Conservation (phyloP, 495 filamentous ascomycete species). For the Talaromyces borbonicus region DNA sequence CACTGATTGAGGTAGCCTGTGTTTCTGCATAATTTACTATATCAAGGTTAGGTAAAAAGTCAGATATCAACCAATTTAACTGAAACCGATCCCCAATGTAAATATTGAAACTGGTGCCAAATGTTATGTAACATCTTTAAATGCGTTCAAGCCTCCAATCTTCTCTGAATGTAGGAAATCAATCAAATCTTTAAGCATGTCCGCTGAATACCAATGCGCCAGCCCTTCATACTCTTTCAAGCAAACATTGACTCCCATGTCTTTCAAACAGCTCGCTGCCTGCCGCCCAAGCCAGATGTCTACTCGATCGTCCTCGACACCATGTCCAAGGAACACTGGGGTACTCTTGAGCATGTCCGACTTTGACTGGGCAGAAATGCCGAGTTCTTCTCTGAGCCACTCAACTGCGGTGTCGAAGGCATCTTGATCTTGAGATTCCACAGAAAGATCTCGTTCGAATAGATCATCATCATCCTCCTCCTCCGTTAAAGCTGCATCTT, state of each 20-base stretch:
- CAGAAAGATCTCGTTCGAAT: conserved; percentile 12
- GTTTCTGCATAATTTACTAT: too few species aligned
- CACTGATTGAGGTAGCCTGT: too few species aligned
- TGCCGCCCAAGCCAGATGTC: conserved; percentile 25
- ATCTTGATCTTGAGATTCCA: conserved; percentile 11
- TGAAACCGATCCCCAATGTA: too few species aligned
- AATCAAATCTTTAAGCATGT: conserved; percentile 11
- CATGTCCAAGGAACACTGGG: conserved; percentile 42
- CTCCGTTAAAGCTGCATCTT: conserved; percentile 15
- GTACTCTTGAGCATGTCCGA: conserved; percentile 7
- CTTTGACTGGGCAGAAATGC: neutral
- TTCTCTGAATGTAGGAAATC: neutral
- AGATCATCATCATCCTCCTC: conserved; percentile 12
- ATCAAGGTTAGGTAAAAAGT: too few species aligned
- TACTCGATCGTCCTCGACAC: conserved; percentile 36
- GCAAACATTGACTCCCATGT: conserved; percentile 27
- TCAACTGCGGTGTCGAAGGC: neutral
- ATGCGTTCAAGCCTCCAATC: too few species aligned
- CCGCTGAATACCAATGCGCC: conserved; percentile 42
- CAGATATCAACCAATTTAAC: too few species aligned
- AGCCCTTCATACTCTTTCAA: conserved; percentile 38
- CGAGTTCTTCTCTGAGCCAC: conserved; percentile 1
- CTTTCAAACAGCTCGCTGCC: conserved; percentile 23
- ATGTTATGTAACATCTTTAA: too few species aligned
- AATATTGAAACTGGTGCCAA: too few species aligned